Conservation (phyloP, 148 eudicot species). For the Persicaria maculosa region DNA sequence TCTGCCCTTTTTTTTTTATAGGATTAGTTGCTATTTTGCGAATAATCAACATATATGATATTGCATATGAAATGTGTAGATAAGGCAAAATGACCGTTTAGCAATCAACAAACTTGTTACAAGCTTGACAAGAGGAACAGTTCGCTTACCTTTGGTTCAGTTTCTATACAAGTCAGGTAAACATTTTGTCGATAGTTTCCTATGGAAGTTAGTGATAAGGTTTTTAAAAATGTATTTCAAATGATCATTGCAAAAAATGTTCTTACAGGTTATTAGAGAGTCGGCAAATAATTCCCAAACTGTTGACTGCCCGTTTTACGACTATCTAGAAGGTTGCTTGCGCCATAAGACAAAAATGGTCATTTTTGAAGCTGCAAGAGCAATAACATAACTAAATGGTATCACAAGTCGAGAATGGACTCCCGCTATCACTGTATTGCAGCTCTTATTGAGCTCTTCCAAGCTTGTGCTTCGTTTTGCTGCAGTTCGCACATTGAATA, state of each 20-base stretch:
- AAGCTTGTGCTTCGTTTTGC: conserved; percentile 83
- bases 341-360: conserved; percentile 99
- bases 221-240: neutral
- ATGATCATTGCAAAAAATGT: neutral
- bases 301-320: conserved; percentile 87
- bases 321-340: conserved; percentile 82
- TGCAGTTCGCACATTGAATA: conserved; percentile 90
- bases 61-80: conserved; percentile 37
- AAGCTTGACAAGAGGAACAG: conserved; percentile 75
- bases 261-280: conserved; percentile 68
- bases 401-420: conserved; percentile 83
- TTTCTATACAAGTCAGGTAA: conserved; percentile 91
- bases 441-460: conserved; percentile 27
- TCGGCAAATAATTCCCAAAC: conserved; percentile 53
- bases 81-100: conserved; percentile 36
- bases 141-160: conserved; percentile 90
- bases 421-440: conserved; percentile 88
- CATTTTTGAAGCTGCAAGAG: conserved; percentile 88
- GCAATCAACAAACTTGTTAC: conserved; percentile 44
- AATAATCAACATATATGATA: neutral
- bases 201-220: neutral
- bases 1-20: neutral
- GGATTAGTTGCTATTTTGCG: neutral
- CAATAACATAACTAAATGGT: conserved; percentile 77
- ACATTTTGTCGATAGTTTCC: conserved; percentile 9